Percentiles rank a stretch among this genome's conserved stretches.
Evolutionary conservation across 2,329 filamentous ascomycete species (phyloP).

Genomic region (Penicillium sp.): DNA sequence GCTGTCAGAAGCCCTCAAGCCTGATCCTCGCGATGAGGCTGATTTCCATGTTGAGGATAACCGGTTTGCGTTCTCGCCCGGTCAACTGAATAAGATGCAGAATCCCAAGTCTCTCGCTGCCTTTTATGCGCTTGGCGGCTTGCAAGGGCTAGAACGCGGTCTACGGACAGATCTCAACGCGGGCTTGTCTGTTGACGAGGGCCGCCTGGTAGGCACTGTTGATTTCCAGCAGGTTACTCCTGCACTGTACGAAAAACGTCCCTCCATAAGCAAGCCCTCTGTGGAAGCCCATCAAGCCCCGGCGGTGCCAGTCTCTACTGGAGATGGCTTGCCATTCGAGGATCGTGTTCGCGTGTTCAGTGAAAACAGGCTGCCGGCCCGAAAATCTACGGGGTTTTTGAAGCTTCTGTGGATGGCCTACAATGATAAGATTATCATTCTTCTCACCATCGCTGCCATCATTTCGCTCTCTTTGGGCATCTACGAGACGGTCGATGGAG

Average conservation of each 20-base stretch:
- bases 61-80: slow-evolving; percentile 77
- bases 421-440: slow-evolving; percentile 73
- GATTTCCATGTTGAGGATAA: slow-evolving; percentile 79
- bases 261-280: slow-evolving; percentile 19
- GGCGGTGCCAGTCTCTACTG: slow-evolving; percentile 12
- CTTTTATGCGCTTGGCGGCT: slow-evolving; percentile 78
- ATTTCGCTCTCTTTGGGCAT: slow-evolving; percentile 71
- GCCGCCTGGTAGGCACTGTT: slow-evolving; percentile 64
- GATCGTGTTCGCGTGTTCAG: slow-evolving; percentile 65
- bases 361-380: slow-evolving; percentile 65
- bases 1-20: slow-evolving; percentile 65
- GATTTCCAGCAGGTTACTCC: slow-evolving; percentile 71
- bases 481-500: slow-evolving; percentile 64
- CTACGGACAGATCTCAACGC: slow-evolving; percentile 71
- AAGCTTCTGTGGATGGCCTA: slow-evolving; percentile 69
- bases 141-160: slow-evolving; percentile 77
- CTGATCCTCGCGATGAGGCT: slow-evolving; percentile 73
- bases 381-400: slow-evolving; percentile 65
- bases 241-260: slow-evolving; percentile 21
- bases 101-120: slow-evolving; percentile 86
- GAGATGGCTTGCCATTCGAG: slow-evolving; percentile 44
- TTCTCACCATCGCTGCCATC: slow-evolving; percentile 69
- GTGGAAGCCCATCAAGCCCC: neutral
- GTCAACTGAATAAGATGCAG: slow-evolving; percentile 82
- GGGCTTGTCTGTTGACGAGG: slow-evolving; percentile 79